phyloP scores from a whole-genome alignment of 2,329 filamentous ascomycete genomes.

The Pseudogymnoascus sp. region DNA sequence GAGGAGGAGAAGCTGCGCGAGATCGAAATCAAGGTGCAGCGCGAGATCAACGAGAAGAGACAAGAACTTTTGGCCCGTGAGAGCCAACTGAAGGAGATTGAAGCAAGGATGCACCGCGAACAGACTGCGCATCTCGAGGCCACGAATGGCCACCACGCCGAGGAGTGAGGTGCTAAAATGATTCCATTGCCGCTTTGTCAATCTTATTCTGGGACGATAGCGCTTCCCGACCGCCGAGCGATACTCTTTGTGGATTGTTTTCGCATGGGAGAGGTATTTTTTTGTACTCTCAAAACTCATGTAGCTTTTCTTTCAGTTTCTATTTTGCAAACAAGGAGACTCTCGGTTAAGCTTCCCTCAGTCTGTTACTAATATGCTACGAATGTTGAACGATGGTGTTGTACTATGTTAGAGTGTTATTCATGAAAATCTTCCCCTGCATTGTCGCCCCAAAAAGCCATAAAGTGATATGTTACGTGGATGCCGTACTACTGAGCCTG shows the following conservation, averaged over 20 bases:
- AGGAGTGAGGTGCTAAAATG: constrained; percentile 5
- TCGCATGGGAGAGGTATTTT: constrained; percentile 4
- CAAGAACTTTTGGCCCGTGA: constrained; percentile 96
- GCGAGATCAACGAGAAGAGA: constrained; percentile 99
- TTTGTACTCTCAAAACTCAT: constrained; percentile 9
- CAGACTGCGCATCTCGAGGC: constrained; percentile 44
- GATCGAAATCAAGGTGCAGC: constrained; percentile 98
- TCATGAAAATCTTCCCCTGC: constrained; percentile 9
- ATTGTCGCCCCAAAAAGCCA: not conserved
- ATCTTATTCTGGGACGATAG: constrained; percentile 7
- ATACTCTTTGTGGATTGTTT: constrained; percentile 10
- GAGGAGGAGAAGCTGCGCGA: constrained; percentile 99
- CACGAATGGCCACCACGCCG: constrained; percentile 21
- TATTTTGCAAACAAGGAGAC: constrained; percentile 9
- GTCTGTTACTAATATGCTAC: constrained; percentile 11
- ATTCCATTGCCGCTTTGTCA: constrained; percentile 6
- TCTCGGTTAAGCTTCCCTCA: constrained; percentile 8
- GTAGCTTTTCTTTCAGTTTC: constrained; percentile 8
- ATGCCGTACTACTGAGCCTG: not conserved
- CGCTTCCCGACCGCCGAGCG: constrained; percentile 6
- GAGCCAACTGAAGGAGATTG: constrained; percentile 97
- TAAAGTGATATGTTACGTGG: not conserved
- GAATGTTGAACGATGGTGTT: constrained; percentile 11
- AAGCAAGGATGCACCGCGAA: constrained; percentile 92
- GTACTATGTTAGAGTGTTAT: constrained; percentile 10